phyloP scores from a whole-genome alignment of 2,329 filamentous ascomycete genomes.

The Neopestalotiopsis sp. region DNA sequence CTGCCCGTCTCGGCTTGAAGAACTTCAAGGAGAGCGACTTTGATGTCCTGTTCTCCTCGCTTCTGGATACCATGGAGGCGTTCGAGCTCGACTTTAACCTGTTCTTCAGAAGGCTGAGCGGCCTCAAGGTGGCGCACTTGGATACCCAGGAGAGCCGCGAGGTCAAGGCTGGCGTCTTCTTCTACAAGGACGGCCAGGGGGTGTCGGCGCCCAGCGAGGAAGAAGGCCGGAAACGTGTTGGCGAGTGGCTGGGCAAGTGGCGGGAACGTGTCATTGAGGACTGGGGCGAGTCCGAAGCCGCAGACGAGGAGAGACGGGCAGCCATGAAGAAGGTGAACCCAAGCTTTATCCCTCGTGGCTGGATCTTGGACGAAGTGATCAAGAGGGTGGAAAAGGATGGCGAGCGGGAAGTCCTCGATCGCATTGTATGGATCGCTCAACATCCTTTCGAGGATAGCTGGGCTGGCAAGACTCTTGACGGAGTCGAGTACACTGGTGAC shows the following conservation, averaged over 20 bases:
- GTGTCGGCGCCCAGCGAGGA: conserved; percentile 55
- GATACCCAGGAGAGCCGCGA: conserved; percentile 68
- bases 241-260: conserved; percentile 84
- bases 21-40: conserved; percentile 76
- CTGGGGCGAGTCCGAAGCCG: conserved; percentile 62
- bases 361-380: conserved; percentile 94
- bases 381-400: conserved; percentile 83
- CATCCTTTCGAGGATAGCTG: conserved; percentile 85
- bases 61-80: conserved; percentile 81
- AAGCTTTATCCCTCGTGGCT: conserved; percentile 88
- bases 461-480: conserved; percentile 57
- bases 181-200: conserved; percentile 75
- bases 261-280: conserved; percentile 74
- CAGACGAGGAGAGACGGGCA: conserved; percentile 66
- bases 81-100: conserved; percentile 92
- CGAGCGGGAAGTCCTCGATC: conserved; percentile 78
- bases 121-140: conserved; percentile 66
- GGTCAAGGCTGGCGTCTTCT: conserved; percentile 75
- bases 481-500: conserved; percentile 61
- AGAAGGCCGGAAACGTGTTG: conserved; percentile 70
- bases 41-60: conserved; percentile 77
- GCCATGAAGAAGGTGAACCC: conserved; percentile 90
- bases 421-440: conserved; percentile 82
- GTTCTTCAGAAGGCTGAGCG: conserved; percentile 83
- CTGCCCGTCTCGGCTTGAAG: conserved; percentile 76